Conservation (phyloP, 345 rosid genomes). For the Mercurialis annua region DNA sequence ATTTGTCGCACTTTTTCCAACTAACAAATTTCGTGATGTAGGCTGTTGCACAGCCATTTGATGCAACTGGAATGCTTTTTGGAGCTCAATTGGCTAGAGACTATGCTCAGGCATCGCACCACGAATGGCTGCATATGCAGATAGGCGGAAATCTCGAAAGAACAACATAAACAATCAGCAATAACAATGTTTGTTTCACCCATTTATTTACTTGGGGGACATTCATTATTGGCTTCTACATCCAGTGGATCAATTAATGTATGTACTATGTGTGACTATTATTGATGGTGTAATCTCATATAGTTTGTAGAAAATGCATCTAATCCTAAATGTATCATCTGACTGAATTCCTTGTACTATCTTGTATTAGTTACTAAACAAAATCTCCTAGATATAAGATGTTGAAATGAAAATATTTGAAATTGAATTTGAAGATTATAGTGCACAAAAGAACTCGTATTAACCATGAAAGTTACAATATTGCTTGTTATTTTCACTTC, state of each 20-base stretch:
- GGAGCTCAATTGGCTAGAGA: constrained; percentile 60
- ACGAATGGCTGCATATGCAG: constrained; percentile 89
- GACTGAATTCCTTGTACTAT: constrained; percentile 5
- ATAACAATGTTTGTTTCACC: constrained; percentile 9
- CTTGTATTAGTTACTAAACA: constrained; percentile 2
- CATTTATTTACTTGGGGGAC: constrained; percentile 13
- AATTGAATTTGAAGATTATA: neutral
- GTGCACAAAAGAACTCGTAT: neutral
- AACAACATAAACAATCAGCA: constrained; percentile 32
- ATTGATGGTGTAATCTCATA: constrained; percentile 21
- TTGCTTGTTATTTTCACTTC: neutral
- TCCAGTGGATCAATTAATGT: constrained; percentile 12
- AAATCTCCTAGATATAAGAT: constrained; percentile 7
- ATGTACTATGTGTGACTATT: constrained; percentile 8
- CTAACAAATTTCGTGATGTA: constrained; percentile 21
- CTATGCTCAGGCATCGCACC: constrained; percentile 48
- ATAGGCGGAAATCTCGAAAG: constrained; percentile 58
- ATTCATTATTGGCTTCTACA: constrained; percentile 6
- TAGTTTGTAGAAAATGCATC: constrained; percentile 30
- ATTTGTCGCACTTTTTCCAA: constrained; percentile 1
- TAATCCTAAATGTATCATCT: constrained; percentile 18
- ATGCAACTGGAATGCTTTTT: constrained; percentile 52
- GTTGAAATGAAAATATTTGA: neutral
- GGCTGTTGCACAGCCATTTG: constrained; percentile 53
- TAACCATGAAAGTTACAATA: neutral